Evolutionary conservation across 2,329 filamentous ascomycete species (phyloP).

Genomic region (Reticulascus tulasneorum): DNA sequence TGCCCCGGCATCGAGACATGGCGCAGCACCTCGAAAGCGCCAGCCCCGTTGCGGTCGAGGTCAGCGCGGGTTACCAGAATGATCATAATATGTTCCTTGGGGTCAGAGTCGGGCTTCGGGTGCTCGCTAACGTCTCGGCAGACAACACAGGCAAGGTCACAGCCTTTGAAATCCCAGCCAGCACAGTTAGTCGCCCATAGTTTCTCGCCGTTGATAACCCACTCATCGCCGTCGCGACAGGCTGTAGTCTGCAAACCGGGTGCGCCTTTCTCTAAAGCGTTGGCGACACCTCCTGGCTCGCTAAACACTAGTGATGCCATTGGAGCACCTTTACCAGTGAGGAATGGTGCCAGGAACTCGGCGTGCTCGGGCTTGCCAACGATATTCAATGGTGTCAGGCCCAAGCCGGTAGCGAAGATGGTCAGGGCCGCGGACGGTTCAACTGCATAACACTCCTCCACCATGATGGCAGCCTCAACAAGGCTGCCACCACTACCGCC

Average conservation of each 20-base stretch:
- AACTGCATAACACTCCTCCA: conserved; percentile 49
- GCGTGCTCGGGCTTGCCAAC: conserved; percentile 34
- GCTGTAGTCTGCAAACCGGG: conserved; percentile 46
- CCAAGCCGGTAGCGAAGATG: conserved; percentile 48
- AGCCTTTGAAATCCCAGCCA: conserved; percentile 49
- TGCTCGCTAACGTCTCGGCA: conserved; percentile 34
- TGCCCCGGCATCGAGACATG: conserved; percentile 43
- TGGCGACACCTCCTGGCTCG: conserved; percentile 48
- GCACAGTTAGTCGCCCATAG: conserved; percentile 52
- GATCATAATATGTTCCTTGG: conserved; percentile 36
- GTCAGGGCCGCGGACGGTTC: conserved; percentile 47
- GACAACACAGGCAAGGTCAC: conserved; percentile 48
- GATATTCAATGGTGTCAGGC: conserved; percentile 46
- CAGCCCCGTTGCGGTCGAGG: conserved; percentile 37
- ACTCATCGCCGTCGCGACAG: conserved; percentile 41
- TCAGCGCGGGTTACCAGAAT: conserved; percentile 44
- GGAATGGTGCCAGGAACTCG: conserved; percentile 44
- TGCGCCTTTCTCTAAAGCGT: conserved; percentile 46
- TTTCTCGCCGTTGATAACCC: conserved; percentile 52
- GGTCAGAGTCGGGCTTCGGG: conserved; percentile 15
- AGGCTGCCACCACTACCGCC: conserved; percentile 42
- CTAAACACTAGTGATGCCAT: conserved; percentile 48
- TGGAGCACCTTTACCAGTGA: conserved; percentile 38
- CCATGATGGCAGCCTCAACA: conserved; percentile 43
- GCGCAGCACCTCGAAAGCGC: conserved; percentile 40